These are phyloP conservation scores for Macrocybe gigantea DNA, from an alignment of 768 basidiomycete species.

Conservation along the genomic window DNA sequence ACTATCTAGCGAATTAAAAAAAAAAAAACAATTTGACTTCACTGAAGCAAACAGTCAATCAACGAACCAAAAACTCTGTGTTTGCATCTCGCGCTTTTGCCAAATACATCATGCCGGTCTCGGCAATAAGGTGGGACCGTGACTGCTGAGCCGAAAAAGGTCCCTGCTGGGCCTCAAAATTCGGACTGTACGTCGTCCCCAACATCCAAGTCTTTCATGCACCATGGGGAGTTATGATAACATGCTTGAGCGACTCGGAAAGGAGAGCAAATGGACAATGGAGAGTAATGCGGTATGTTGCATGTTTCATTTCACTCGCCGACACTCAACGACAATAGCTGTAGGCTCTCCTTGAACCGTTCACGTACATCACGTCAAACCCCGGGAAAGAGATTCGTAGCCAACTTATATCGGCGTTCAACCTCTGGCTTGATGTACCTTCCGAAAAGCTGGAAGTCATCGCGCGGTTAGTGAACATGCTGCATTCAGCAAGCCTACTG, in stretches of 20 bases:
- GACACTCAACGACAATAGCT: neutral
- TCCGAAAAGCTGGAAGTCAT: conserved; percentile 66
- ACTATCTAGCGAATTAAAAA: neutral
- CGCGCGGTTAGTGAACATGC: conserved; percentile 81
- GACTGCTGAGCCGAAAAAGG: too few species aligned
- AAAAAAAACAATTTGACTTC: neutral
- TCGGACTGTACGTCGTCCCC: too few species aligned
- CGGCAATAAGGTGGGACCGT: too few species aligned
- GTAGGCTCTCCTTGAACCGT: conserved; percentile 76
- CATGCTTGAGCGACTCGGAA: conserved; percentile 26
- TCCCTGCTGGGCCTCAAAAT: too few species aligned
- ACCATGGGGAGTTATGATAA: conserved; percentile 33
- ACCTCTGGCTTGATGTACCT: conserved; percentile 84
- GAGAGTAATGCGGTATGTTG: conserved; percentile 26
- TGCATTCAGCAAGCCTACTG: conserved; percentile 93
- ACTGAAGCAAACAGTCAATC: neutral
- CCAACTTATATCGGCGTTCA: conserved; percentile 89
- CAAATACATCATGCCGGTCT: neutral
- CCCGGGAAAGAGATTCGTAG: conserved; percentile 93
- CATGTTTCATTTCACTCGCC: neutral
- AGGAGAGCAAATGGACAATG: conserved; percentile 27
- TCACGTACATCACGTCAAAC: conserved; percentile 71
- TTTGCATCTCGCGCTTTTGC: neutral
- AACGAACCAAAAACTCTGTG: neutral
- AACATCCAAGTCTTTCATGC: too few species aligned